phyloP scores from a whole-genome alignment of 2,329 filamentous ascomycete species.

The Trichophyton benhamiae region DNA sequence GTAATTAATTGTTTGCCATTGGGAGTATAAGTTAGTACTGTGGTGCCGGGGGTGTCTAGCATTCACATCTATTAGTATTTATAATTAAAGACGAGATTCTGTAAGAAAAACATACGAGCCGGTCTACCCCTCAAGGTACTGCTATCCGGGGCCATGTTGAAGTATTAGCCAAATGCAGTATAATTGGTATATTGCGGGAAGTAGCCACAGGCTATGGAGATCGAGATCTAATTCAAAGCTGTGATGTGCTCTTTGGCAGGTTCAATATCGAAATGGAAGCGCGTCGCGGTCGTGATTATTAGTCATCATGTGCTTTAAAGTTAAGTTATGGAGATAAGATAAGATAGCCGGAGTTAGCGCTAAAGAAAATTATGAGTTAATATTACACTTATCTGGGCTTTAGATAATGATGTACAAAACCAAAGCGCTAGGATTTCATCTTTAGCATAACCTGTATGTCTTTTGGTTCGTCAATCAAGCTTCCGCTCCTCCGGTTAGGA shows the following conservation, averaged over 20 bases:
- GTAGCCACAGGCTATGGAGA: too few relatives aligned
- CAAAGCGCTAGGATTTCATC: conserved; percentile 22
- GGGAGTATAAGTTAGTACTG: conserved; percentile 78
- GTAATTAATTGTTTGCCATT: conserved; percentile 79
- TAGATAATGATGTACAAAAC: neutral
- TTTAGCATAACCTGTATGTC: conserved; percentile 45
- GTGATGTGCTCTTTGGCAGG: neutral
- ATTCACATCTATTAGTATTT: conserved; percentile 1
- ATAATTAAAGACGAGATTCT: too few relatives aligned
- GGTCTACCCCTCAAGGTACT: conserved; percentile 30
- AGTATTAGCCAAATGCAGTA: too few relatives aligned
- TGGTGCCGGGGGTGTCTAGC: conserved; percentile 69
- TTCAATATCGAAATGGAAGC: neutral
- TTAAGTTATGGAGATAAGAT: neutral
- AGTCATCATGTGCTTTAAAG: neutral
- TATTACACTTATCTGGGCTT: neutral
- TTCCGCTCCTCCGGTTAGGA: conserved; percentile 38
- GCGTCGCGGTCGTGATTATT: conserved; percentile 1
- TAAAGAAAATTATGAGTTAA: neutral
- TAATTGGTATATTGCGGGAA: too few relatives aligned
- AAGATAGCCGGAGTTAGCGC: neutral
- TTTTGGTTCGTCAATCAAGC: conserved; percentile 40
- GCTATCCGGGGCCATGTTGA: conserved; percentile 3
- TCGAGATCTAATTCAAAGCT: neutral
- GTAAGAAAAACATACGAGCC: conserved; percentile 34